phyloP scores from a whole-genome alignment of 345 rosid species.

The Populus pruinosa region DNA sequence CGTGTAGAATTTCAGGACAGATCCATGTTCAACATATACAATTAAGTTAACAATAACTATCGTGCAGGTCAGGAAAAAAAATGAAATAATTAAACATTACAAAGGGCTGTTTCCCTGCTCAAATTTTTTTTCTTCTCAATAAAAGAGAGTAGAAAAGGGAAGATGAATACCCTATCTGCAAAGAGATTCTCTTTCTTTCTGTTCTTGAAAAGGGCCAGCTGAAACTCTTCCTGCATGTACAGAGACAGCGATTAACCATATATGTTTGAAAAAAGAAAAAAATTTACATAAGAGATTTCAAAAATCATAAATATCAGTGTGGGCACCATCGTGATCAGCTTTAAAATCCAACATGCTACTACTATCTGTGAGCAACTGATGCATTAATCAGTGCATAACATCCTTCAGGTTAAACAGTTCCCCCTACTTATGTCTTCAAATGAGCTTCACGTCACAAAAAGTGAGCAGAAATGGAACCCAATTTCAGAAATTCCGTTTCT shows the following conservation, averaged over 20 bases:
- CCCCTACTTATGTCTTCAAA: neutral
- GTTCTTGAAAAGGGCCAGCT: constrained; percentile 84
- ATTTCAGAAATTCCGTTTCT: neutral
- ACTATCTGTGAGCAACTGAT: neutral
- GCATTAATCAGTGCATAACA: neutral
- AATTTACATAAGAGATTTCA: neutral
- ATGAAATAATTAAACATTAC: neutral
- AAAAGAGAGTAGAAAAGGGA: neutral
- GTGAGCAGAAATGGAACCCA: neutral
- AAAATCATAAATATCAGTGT: neutral
- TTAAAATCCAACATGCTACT: neutral
- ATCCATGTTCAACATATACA: neutral
- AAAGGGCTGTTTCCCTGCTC: neutral
- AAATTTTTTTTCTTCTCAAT: neutral
- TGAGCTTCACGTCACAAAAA: neutral
- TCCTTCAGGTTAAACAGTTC: neutral
- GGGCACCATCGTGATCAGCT: neutral
- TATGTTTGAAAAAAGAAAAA: neutral
- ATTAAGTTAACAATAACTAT: neutral
- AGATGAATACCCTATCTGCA: constrained; percentile 70
- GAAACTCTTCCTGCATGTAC: constrained; percentile 89
- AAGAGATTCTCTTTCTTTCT: constrained; percentile 88
- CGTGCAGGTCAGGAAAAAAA: neutral
- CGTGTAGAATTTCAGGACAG: neutral
- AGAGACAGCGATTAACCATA: neutral